Evolutionary conservation across 805 yeast species (phyloP).

Genomic region (Clavispora phyllophila): DNA sequence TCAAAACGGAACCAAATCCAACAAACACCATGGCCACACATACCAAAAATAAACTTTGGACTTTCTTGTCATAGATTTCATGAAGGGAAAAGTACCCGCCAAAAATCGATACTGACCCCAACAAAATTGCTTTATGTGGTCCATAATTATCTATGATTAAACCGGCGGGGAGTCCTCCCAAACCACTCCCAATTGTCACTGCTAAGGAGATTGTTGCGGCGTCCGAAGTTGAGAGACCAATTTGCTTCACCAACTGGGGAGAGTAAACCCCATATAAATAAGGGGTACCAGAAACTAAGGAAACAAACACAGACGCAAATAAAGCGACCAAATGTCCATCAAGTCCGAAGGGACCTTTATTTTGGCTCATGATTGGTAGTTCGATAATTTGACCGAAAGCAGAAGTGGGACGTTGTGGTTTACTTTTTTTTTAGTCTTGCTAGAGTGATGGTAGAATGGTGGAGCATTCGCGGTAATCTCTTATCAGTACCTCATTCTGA

Average conservation of each 20-base stretch:
- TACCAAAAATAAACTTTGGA: conserved; percentile 37
- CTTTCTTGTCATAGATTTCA: conserved; percentile 37
- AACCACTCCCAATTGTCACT: conserved; percentile 57
- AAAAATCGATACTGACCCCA: conserved; percentile 54
- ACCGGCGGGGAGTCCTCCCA: conserved; percentile 72
- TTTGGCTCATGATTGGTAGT: neutral
- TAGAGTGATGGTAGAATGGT: too few species aligned
- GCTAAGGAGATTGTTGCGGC: conserved; percentile 59
- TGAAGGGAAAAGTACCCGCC: conserved; percentile 50
- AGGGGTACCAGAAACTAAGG: conserved; percentile 71
- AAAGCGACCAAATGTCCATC: conserved; percentile 22
- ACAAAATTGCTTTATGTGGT: conserved; percentile 45
- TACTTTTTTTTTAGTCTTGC: too few species aligned
- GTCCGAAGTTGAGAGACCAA: conserved; percentile 53
- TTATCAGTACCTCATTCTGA: neutral
- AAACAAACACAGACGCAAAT: conserved; percentile 38
- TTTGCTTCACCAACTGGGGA: conserved; percentile 58
- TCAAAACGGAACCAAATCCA: conserved; percentile 66
- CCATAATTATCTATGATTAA: conserved; percentile 58
- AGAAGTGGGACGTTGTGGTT: too few species aligned
- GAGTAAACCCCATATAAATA: conserved; percentile 72
- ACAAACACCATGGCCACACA: conserved; percentile 46
- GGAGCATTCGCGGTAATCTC: conserved; percentile 2
- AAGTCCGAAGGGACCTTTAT: too few species aligned
- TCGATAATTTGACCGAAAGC: neutral